phyloP scores from a whole-genome alignment of 2,329 filamentous ascomycete genomes.

The Aspergillus tanneri region DNA sequence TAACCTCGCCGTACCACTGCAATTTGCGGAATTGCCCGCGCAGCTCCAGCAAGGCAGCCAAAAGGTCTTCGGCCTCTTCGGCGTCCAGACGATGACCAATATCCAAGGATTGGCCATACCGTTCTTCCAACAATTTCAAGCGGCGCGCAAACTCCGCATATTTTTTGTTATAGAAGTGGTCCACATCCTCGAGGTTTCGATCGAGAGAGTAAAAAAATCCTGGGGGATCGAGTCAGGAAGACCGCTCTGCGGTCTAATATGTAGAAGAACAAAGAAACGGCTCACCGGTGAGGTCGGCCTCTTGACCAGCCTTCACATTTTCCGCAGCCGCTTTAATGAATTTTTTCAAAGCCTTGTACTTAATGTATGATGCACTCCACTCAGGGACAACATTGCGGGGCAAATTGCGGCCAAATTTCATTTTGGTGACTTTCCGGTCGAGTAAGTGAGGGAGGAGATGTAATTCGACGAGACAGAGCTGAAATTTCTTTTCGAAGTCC shows the following conservation, averaged over 20 bases:
- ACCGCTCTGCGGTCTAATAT: slow-evolving; percentile 11
- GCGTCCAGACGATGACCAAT: slow-evolving; percentile 71
- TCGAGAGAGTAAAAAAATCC: slow-evolving; percentile 97
- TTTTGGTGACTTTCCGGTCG: slow-evolving; percentile 25
- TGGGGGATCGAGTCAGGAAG: slow-evolving; percentile 45
- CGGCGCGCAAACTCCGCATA: slow-evolving; percentile 80
- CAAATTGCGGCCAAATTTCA: slow-evolving; percentile 54
- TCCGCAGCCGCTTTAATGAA: slow-evolving; percentile 78
- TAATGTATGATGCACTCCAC: slow-evolving; percentile 52
- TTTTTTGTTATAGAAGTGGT: slow-evolving; percentile 96
- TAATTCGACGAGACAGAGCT: neutral
- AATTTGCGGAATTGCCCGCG: slow-evolving; percentile 84
- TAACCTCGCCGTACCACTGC: slow-evolving; percentile 97
- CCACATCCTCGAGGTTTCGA: slow-evolving; percentile 94
- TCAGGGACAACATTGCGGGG: slow-evolving; percentile 52
- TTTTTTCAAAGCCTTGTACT: slow-evolving; percentile 71
- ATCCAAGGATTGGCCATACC: slow-evolving; percentile 75
- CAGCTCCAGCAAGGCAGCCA: slow-evolving; percentile 85
- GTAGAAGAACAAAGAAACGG: slow-evolving; percentile 24
- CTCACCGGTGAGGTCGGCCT: slow-evolving; percentile 89
- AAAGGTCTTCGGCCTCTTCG: slow-evolving; percentile 87
- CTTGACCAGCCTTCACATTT: slow-evolving; percentile 65
- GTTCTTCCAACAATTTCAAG: slow-evolving; percentile 79
- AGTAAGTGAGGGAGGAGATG: neutral
- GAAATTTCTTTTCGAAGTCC: neutral